phyloP scores from a whole-genome alignment of 1,139 yeast genomes.

The Zygosaccharomyces pseudobailii region DNA sequence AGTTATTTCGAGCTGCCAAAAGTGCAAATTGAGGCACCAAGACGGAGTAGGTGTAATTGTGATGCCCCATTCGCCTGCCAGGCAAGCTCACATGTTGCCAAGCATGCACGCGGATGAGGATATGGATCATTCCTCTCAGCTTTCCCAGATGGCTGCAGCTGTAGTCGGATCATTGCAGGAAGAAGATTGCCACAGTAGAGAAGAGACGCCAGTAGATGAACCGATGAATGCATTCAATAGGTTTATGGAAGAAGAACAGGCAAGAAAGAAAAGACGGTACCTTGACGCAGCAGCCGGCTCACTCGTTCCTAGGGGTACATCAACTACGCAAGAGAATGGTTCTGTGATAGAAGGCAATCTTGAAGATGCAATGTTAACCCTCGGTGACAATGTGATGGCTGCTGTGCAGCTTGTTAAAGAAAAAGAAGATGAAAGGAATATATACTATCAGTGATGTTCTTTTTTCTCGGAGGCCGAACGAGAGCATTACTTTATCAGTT shows the following conservation, averaged over 20 bases:
- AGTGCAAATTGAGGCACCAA: slow-evolving; percentile 52
- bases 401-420: slow-evolving; percentile 9
- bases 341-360: slow-evolving; percentile 36
- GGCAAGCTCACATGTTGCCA: slow-evolving; percentile 31
- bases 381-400: slow-evolving; percentile 50
- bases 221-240: slow-evolving; percentile 27
- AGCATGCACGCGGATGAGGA: slow-evolving; percentile 17
- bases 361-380: slow-evolving; percentile 33
- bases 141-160: slow-evolving; percentile 25
- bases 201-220: slow-evolving; percentile 9
- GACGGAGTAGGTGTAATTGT: slow-evolving; percentile 31
- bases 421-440: slow-evolving; percentile 4
- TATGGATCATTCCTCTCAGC: slow-evolving; percentile 19
- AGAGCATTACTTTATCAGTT: neutral
- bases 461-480: neutral
- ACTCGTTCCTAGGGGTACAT: slow-evolving; percentile 10
- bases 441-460: neutral
- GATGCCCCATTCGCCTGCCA: slow-evolving; percentile 21
- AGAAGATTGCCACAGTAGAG: slow-evolving; percentile 9
- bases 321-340: slow-evolving; percentile 26
- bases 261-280: slow-evolving; percentile 18
- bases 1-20: slow-evolving; percentile 70
- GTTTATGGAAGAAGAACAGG: slow-evolving; percentile 23
- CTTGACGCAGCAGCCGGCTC: slow-evolving; percentile 20
- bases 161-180: slow-evolving; percentile 23